Conservation (phyloP, 2,329 filamentous ascomycete genomes). For the Beauveria sp. region DNA sequence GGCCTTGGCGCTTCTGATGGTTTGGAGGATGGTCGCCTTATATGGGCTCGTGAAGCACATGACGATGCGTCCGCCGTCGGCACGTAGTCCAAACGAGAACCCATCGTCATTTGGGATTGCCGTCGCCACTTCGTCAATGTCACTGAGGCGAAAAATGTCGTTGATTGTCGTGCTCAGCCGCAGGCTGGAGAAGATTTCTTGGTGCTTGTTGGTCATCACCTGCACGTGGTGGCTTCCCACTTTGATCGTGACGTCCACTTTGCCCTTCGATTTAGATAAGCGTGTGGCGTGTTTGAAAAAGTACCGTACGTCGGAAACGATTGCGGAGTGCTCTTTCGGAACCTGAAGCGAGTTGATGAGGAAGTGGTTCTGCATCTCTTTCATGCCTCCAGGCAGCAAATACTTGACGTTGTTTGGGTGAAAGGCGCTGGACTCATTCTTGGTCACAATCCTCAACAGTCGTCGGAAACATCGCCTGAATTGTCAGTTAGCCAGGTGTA, state of each 20-base stretch:
- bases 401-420: conserved; percentile 60
- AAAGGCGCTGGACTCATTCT: conserved; percentile 52
- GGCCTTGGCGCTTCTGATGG: conserved; percentile 54
- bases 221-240: conserved; percentile 64
- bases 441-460: conserved; percentile 52
- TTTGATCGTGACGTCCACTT: conserved; percentile 61
- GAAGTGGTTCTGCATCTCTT: conserved; percentile 59
- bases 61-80: conserved; percentile 61
- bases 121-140: conserved; percentile 59
- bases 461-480: conserved; percentile 54
- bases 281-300: conserved; percentile 58
- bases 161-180: conserved; percentile 58
- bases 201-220: conserved; percentile 60
- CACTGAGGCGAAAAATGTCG: conserved; percentile 60
- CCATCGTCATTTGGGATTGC: conserved; percentile 60
- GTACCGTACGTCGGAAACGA: conserved; percentile 58
- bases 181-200: conserved; percentile 57
- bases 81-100: conserved; percentile 57
- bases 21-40: conserved; percentile 55
- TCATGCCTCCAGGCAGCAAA: conserved; percentile 55
- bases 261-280: conserved; percentile 61
- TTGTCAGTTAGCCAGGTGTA: neutral
- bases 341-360: conserved; percentile 58
- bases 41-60: conserved; percentile 65
- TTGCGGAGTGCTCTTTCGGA: conserved; percentile 62